phyloP scores from a whole-genome alignment of 345 rosid species.

The Noccaea caerulescens region DNA sequence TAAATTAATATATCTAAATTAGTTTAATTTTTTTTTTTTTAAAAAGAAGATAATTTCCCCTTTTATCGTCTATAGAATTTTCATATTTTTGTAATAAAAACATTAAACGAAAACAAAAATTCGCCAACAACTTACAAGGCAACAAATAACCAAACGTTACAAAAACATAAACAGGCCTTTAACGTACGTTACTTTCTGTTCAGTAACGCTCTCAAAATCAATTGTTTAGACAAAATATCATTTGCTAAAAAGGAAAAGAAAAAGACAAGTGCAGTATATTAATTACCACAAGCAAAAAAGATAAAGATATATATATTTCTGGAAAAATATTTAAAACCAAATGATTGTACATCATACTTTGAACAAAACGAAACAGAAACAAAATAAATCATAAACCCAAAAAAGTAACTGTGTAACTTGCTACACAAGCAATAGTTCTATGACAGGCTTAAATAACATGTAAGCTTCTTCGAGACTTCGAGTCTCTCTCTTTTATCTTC shows the following conservation, averaged over 20 bases:
- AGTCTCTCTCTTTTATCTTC: background rate
- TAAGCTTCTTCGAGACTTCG: background rate
- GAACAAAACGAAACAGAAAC: conserved; percentile 13
- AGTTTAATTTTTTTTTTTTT: no score
- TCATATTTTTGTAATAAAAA: no score
- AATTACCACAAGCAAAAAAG: no score
- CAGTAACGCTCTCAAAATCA: no score
- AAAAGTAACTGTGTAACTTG: conserved; percentile 14
- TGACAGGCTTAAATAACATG: background rate
- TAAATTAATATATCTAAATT: no score
- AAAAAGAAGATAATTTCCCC: no score
- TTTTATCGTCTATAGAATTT: no score
- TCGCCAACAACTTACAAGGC: background rate
- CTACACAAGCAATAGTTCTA: conserved; percentile 13
- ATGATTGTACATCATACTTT: background rate
- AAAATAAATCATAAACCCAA: background rate
- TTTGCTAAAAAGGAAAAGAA: no score
- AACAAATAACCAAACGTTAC: conserved; percentile 28
- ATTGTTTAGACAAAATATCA: no score
- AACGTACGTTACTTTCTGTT: background rate
- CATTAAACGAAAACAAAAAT: no score
- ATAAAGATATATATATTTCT: background rate
- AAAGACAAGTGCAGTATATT: no score
- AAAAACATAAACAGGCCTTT: conserved; percentile 6
- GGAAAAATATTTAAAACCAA: background rate